phyloP scores from a whole-genome alignment of 352 stramenopile genomes.

The Thalassiosira oceanica region DNA sequence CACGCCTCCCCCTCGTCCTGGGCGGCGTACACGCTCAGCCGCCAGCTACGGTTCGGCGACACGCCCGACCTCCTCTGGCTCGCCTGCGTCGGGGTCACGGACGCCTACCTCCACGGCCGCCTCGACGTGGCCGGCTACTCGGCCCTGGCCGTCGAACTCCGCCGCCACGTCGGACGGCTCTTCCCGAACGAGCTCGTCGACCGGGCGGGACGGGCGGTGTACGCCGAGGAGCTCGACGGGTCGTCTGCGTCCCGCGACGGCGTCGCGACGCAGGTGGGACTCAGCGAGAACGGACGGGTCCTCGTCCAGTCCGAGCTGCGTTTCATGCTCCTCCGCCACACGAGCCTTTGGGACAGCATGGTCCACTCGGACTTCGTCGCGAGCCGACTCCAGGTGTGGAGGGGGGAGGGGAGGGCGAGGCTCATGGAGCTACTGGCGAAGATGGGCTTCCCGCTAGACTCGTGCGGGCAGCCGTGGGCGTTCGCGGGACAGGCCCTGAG shows the following conservation, averaged over 20 bases:
- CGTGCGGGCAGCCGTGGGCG: constrained; percentile 93
- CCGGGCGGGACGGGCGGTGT: constrained; percentile 57
- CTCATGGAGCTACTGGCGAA: constrained; percentile 91
- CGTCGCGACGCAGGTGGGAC: constrained; percentile 56
- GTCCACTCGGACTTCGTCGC: constrained; percentile 93
- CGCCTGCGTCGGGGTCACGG: constrained; percentile 94
- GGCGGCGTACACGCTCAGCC: constrained; percentile 66
- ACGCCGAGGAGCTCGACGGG: constrained; percentile 60
- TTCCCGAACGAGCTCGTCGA: constrained; percentile 89
- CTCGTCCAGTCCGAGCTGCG: constrained; percentile 85
- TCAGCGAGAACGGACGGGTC: constrained; percentile 74
- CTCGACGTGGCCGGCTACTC: constrained; percentile 92
- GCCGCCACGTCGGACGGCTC: constrained; percentile 66
- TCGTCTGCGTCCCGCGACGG: background rate
- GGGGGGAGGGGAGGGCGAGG: constrained; percentile 44
- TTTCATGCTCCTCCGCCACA: constrained; percentile 96
- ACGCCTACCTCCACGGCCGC: constrained; percentile 91
- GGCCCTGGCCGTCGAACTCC: constrained; percentile 82
- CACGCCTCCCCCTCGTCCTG: constrained; percentile 73
- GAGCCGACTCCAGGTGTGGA: constrained; percentile 71
- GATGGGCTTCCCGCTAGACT: constrained; percentile 94
- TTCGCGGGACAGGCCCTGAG: constrained; percentile 94
- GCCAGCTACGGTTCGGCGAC: constrained; percentile 61
- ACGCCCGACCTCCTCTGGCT: constrained; percentile 91
- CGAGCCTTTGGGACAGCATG: constrained; percentile 92